Evolutionary conservation across 106 monocot genomes (phyloP), one percentile per base, ranked within the genome.

Genomic region (Phalaenopsis aphrodite): DNA sequence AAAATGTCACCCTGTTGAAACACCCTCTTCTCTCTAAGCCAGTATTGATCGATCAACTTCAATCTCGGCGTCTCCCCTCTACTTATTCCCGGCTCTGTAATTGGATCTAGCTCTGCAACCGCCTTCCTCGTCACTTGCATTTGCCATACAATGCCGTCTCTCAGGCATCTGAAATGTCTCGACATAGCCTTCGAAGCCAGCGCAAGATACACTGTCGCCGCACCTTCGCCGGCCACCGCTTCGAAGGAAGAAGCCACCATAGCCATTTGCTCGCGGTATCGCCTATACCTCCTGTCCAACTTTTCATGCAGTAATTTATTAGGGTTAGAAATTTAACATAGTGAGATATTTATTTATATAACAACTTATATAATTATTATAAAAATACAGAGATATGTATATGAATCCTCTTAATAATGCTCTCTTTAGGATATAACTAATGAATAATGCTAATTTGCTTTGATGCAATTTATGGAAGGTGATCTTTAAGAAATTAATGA

Each of bases 101-200:
- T 75, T 5, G 83, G 79, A 48, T 88, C 94, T 83, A 83, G 88
- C 74, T 90, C 95, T 1, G 91, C 95, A 79, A 87, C 81, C 2
- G 87, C 91, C 79, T 90, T 91, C 77, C 71, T 93, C 42, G 81
- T 77, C n/a, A 84, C 89, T 58, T 78, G 77, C 8, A 96, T 84
- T 83, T 96, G 93, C 9, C 79, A 82, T 77, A 83, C 91, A 5
- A 96, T 84, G 6, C 89, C 89, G 38, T 96, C 95, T 75, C 95
- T 88, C 79, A 96, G 61, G 42, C 85, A 85, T 42, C 91, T 75
- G 80, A 96, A 96, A 67, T 93, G 95, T 82, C 87, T 84, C 65
- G 95, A 96, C 87, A 96, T 96, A 8, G 93, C 91, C 87, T 85
- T 93, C 41, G 89, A 88, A 37, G 95, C 93, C 86, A 93, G n/a